Evolutionary conservation across 2,329 filamentous ascomycete species (phyloP).

Genomic region (Fusarium tuaranense): DNA sequence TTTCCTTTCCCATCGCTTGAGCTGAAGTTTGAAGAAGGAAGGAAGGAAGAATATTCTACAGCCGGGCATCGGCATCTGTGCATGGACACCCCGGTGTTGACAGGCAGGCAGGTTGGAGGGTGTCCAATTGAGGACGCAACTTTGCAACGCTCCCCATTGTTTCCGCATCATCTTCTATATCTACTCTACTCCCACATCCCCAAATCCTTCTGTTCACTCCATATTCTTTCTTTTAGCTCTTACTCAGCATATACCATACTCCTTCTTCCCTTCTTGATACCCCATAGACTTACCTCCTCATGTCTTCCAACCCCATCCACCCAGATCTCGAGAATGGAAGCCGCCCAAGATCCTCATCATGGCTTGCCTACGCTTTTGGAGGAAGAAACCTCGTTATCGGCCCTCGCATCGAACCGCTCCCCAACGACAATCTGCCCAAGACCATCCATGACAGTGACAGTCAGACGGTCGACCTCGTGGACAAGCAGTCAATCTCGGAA

Average conservation of each 20-base stretch:
- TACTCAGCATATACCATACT: neutral
- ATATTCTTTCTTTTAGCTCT: neutral
- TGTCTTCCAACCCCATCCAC: slow-evolving; percentile 16
- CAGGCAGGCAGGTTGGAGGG: neutral
- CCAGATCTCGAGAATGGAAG: slow-evolving; percentile 13
- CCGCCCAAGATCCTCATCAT: slow-evolving; percentile 34
- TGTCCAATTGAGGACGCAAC: neutral
- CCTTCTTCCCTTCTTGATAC: neutral
- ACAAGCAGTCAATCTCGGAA: slow-evolving; percentile 79
- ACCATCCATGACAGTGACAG: slow-evolving; percentile 53
- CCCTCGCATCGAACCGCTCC: slow-evolving; percentile 63
- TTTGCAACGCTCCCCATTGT: neutral
- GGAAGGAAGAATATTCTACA: neutral
- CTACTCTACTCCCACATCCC: slow-evolving; percentile 4
- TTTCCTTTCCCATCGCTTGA: neutral
- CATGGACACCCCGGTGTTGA: neutral
- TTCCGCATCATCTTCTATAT: neutral
- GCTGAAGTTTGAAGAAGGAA: neutral
- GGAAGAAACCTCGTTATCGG: slow-evolving; percentile 57
- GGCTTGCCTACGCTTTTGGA: slow-evolving; percentile 51
- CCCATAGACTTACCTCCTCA: slow-evolving; percentile 2
- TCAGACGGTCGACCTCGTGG: slow-evolving; percentile 60
- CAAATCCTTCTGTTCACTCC: neutral
- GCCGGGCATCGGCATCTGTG: neutral
- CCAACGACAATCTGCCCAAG: slow-evolving; percentile 45